phyloP scores from a whole-genome alignment of 2,329 filamentous ascomycete genomes.

The Septoria petroselini region DNA sequence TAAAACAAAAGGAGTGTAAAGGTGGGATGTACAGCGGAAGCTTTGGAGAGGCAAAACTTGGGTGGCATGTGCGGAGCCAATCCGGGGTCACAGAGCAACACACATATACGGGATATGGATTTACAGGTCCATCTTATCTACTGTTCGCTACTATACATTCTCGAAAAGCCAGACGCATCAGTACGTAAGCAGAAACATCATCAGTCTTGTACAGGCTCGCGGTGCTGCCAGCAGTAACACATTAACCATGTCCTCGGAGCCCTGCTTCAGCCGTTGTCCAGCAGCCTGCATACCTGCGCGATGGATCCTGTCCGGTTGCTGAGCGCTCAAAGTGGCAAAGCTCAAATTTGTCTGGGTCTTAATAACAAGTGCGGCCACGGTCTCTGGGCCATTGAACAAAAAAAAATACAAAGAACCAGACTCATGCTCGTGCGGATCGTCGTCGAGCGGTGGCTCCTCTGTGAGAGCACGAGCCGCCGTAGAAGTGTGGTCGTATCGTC shows the following conservation, averaged over 20 bases:
- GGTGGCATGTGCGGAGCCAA: neutral
- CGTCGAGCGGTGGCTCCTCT: conserved; percentile 13
- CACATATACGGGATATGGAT: too few relatives aligned
- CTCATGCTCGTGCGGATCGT: conserved; percentile 23
- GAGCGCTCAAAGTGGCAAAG: too few relatives aligned
- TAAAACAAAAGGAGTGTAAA: neutral
- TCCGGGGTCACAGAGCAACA: too few relatives aligned
- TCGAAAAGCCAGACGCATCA: too few relatives aligned
- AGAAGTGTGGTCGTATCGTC: conserved; percentile 26
- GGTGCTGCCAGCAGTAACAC: conserved; percentile 22
- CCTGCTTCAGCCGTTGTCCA: neutral
- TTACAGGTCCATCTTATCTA: too few relatives aligned
- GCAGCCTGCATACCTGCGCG: neutral
- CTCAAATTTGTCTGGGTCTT: too few relatives aligned
- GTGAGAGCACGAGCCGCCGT: conserved; percentile 19
- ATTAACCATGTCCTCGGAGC: conserved; percentile 17
- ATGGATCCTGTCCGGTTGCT: too few relatives aligned
- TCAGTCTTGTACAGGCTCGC: neutral
- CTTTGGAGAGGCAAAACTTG: neutral
- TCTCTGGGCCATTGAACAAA: conserved; percentile 11
- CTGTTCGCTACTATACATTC: too few relatives aligned
- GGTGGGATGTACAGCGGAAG: neutral
- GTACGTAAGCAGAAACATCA: too few relatives aligned
- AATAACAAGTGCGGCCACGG: neutral
- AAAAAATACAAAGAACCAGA: conserved; percentile 21